Base-by-base conservation (phyloP, 306 rosid genomes). In the Inga laurina region DNA sequence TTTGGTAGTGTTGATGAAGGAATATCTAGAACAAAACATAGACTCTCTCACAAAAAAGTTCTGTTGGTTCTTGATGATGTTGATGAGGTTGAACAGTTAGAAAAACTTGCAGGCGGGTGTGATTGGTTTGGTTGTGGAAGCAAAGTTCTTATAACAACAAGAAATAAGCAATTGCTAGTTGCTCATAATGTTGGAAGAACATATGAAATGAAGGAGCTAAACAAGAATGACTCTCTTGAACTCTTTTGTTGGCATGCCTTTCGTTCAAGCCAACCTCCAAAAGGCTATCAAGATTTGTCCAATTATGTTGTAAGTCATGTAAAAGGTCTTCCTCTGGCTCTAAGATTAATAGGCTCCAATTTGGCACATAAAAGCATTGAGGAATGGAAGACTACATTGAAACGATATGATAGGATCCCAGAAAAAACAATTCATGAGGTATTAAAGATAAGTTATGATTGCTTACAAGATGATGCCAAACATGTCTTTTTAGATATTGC, bases 121-220 rank as follows among this genome's bases (percentile, higher is more conserved):
- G 7, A 41, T 37, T 73, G 62, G 62, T 15, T 52, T 52, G 59
- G 59, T 5, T 0, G 5, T 73, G 77, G 77, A 7, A 73, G 77
- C 27, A 73, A 16, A 3, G 52, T 73, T 12, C 49, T 73, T 16
- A 49, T 73, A 48, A 73, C 77, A 16, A 46, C 77, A 24, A 73
- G 77, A n/a, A 54, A 73, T 16, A 73, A 27, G 30, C 61, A 48
- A 22, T 18, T 73, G 41, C 43, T 48, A 14, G 7, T 6, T 5
- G 41, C n/a, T 5, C 61, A 72, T 48, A 0, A 10, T 22, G n/a
- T 72, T 10, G 51, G 22, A n/a, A 11, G 44, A 5, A 41, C 3
- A 8, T 43, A 71, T 71, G 56, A 71, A 15, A 76, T 76, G 80
- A 14, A 76, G 43, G 13, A 7, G 54, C 80, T 76, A 59, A 59